phyloP scores from a whole-genome alignment of 257 asterid species.

The Solanum virginianum region DNA sequence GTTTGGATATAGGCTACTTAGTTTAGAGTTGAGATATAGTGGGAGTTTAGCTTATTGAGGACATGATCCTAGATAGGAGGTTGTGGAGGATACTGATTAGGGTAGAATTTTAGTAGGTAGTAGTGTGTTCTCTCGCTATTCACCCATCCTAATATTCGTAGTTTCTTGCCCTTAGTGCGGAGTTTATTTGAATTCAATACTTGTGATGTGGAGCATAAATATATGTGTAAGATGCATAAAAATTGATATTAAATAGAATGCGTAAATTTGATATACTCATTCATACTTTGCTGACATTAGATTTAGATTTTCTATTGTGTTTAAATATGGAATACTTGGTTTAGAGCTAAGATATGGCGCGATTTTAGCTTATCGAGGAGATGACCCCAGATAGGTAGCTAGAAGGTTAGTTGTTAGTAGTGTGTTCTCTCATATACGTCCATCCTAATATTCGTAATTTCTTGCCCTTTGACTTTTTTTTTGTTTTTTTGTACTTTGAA shows the following conservation, averaged over 20 bases:
- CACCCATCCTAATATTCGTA: background rate
- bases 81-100: too few species aligned
- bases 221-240: background rate
- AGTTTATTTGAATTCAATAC: background rate
- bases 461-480: background rate
- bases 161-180: background rate
- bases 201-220: background rate
- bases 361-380: background rate
- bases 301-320: background rate
- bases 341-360: background rate
- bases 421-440: background rate
- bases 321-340: background rate
- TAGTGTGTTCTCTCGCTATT: background rate
- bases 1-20: background rate
- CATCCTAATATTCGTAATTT: background rate
- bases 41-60: background rate
- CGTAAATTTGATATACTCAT: background rate
- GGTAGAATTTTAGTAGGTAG: background rate
- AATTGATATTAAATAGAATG: background rate
- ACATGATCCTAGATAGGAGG: background rate
- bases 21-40: background rate
- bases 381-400: background rate
- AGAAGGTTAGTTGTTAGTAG: background rate
- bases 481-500: background rate
- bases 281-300: background rate